phyloP scores from a whole-genome alignment of 2,329 filamentous ascomycete genomes.

The Stylonectria norvegica region DNA sequence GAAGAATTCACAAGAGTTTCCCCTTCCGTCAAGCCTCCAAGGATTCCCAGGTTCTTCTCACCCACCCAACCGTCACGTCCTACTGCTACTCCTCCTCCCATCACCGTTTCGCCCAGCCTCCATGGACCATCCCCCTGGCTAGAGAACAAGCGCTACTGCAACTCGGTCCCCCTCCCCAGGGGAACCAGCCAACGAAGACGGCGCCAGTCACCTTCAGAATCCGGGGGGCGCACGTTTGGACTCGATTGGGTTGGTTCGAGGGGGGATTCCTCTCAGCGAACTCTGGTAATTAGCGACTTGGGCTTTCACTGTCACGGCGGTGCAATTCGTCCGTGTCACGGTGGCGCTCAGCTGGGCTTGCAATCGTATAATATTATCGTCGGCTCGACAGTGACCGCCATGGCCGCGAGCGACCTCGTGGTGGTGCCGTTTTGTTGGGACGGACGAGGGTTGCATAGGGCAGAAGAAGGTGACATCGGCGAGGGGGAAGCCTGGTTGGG shows the following conservation, averaged over 20 bases:
- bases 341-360: neutral
- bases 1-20: neutral
- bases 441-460: neutral
- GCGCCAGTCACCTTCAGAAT: too few relatives aligned
- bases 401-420: neutral
- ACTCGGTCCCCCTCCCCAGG: neutral
- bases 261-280: neutral
- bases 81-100: neutral
- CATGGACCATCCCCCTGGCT: neutral
- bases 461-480: neutral
- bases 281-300: neutral
- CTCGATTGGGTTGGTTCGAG: neutral
- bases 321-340: neutral
- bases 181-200: neutral
- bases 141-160: neutral
- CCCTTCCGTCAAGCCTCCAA: too few relatives aligned
- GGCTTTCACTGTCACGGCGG: neutral
- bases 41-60: too few relatives aligned
- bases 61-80: neutral
- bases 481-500: too few relatives aligned
- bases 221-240: neutral
- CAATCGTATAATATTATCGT: neutral
- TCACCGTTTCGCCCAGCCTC: neutral
- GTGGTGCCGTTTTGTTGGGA: neutral
- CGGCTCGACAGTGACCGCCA: neutral